phyloP scores from a whole-genome alignment of 23 red algal species.

The Agarophyton chilense region DNA sequence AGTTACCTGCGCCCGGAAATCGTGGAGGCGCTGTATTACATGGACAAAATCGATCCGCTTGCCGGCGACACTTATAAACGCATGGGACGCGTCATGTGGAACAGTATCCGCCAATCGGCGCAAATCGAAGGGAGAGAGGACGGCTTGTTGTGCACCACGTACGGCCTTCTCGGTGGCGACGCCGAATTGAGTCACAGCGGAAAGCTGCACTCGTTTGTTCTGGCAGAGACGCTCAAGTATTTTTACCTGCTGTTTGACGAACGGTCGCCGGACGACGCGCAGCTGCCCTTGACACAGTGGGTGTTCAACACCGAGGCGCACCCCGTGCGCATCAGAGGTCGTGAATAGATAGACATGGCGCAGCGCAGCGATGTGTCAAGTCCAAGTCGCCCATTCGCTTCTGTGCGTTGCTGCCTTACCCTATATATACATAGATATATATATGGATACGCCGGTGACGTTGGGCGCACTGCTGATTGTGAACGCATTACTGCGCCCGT shows the following conservation, averaged over 20 bases:
- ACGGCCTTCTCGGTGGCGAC: neutral
- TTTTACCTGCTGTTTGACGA: slow-evolving; percentile 85
- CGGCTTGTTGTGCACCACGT: slow-evolving; percentile 12
- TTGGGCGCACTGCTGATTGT: neutral
- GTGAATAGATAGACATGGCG: neutral
- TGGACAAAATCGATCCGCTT: slow-evolving; percentile 50
- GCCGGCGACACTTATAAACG: slow-evolving; percentile 24
- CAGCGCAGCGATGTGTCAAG: too few relatives aligned
- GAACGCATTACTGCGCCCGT: neutral
- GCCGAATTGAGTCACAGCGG: slow-evolving; percentile 14
- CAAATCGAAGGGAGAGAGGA: slow-evolving; percentile 17
- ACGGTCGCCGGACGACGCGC: neutral
- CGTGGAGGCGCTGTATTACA: slow-evolving; percentile 80
- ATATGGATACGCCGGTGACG: too few relatives aligned
- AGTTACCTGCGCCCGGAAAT: slow-evolving; percentile 73
- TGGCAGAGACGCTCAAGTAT: slow-evolving; percentile 94
- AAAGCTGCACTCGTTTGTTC: slow-evolving; percentile 72
- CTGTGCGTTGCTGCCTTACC: too few relatives aligned
- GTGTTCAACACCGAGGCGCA: slow-evolving; percentile 89
- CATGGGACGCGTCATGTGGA: slow-evolving; percentile 39
- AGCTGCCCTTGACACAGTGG: slow-evolving; percentile 54
- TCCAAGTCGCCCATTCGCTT: too few relatives aligned
- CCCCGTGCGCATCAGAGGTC: slow-evolving; percentile 55
- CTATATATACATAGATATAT: too few relatives aligned
- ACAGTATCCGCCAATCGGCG: neutral